Evolutionary conservation across 2,329 filamentous ascomycete species (phyloP), one percentile per base, ranked within the genome.

Genomic region (Trichoderma koningiopsis): DNA sequence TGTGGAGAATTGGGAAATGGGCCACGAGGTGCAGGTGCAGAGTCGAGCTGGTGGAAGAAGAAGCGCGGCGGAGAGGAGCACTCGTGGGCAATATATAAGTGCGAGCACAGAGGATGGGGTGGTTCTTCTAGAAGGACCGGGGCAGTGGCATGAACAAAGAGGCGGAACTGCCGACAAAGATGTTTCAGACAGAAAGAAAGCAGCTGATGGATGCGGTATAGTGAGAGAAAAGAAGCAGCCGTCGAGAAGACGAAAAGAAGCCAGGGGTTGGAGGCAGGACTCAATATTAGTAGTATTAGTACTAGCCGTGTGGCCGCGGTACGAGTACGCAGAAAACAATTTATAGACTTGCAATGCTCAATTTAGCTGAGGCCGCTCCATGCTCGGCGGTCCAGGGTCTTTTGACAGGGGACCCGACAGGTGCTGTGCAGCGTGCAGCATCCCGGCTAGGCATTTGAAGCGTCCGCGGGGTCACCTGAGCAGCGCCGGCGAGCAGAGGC

Each of bases 401-500:
- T n/a, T 43, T 67, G 55, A 59, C 63, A 67, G 63, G 63, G 63
- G 63, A 33, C 22, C 27, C 31, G 19, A 24, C 19, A 66, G 31
- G 52, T 49, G 53, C 63, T 59, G 63, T 67, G 40, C 63, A 67
- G 58, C 49, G 63, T 67, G 40, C 63, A 67, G 49, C 63, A 67
- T 52, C 63, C 63, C 63, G 63, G 63, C 40, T 40, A 49, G 16
- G 47, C 19, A 52, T 27, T 27, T 27, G 27, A 58, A 29, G 47
- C 19, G n/a, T 43, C 63, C 40, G 27, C 63, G 40, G 55, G 55
- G 63, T 67, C 63, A 67, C 63, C 63, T 67, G 63, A 67, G 63
- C 63, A 52, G 40, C 55, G 29, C 55, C 37, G 29, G 40, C 31
- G n/a, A 52, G 59, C 59, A 22, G 59, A 11, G 19, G 29, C 60